These are phyloP conservation scores for Saitozyma podzolica DNA, from an alignment of 768 basidiomycete genomes.

Conservation along the genomic window DNA sequence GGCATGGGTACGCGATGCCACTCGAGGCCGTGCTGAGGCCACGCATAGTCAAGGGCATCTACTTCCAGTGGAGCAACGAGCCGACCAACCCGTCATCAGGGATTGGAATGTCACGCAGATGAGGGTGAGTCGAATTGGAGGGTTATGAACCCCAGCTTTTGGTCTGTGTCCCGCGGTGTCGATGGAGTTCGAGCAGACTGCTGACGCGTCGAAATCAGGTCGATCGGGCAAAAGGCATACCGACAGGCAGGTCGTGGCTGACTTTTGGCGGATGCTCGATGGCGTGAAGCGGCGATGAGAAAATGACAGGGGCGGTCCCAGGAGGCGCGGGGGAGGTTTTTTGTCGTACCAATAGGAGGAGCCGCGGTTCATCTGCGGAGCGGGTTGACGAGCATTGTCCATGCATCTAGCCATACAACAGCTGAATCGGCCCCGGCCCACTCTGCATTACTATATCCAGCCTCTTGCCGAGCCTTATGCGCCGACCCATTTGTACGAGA, in stretches of 20 bases:
- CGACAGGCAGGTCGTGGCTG: slow-evolving; percentile 90
- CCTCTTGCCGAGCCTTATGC: slow-evolving; percentile 1
- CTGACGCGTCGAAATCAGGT: slow-evolving; percentile 60
- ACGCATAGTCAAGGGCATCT: slow-evolving; percentile 81
- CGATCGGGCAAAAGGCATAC: slow-evolving; percentile 82
- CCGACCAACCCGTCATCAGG: slow-evolving; percentile 81
- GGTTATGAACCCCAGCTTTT: too few relatives aligned
- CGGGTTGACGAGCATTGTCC: too few relatives aligned
- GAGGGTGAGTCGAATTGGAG: slow-evolving; percentile 61
- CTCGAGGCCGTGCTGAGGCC: background rate
- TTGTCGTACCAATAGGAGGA: too few relatives aligned
- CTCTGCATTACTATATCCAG: too few relatives aligned
- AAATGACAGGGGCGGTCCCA: background rate
- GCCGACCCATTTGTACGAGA: slow-evolving; percentile 38
- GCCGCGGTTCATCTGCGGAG: too few relatives aligned
- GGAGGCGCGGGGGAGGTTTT: too few relatives aligned
- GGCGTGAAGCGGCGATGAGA: slow-evolving; percentile 24
- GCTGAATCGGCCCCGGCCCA: background rate
- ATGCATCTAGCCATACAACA: background rate
- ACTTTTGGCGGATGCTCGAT: slow-evolving; percentile 92
- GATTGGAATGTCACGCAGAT: slow-evolving; percentile 98
- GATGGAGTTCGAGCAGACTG: background rate
- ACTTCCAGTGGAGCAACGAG: slow-evolving; percentile 92
- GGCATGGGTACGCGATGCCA: background rate
- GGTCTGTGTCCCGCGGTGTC: background rate